Conservation (phyloP, 345 rosid species). For the Boechera divaricarpa region DNA sequence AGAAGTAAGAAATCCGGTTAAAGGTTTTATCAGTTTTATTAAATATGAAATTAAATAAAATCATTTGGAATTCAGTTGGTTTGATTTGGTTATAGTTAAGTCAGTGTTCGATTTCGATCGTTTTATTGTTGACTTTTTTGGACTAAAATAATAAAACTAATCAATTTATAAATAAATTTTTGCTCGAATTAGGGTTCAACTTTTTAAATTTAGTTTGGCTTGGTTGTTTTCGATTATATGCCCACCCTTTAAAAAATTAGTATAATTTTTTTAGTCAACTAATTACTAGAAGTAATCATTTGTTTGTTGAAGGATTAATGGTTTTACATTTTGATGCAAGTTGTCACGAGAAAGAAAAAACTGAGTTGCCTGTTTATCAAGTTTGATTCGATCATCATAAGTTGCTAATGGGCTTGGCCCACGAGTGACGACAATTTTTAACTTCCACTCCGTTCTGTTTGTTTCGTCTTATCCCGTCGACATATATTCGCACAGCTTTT, state of each 20-base stretch:
- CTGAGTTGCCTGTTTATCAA: neutral
- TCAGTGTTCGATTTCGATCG: neutral
- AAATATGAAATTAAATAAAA: neutral
- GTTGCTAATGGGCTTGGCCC: conserved; percentile 27
- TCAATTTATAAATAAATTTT: too few species aligned
- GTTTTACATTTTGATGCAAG: neutral
- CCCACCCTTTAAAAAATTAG: neutral
- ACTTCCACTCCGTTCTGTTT: neutral
- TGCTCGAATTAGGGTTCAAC: neutral
- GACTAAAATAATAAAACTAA: neutral
- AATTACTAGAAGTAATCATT: neutral
- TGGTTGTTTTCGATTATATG: neutral
- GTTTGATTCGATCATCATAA: neutral
- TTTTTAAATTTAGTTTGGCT: neutral
- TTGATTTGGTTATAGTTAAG: neutral
- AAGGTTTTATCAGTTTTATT: neutral
- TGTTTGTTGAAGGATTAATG: neutral
- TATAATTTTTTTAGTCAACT: neutral
- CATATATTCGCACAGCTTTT: neutral
- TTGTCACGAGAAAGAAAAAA: neutral
- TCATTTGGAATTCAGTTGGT: neutral
- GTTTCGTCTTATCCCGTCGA: neutral
- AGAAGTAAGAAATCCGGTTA: neutral
- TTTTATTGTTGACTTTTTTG: neutral
- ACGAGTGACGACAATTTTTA: neutral